Base-by-base conservation (phyloP, 441 rosid species). In the Erodium moschatum region DNA sequence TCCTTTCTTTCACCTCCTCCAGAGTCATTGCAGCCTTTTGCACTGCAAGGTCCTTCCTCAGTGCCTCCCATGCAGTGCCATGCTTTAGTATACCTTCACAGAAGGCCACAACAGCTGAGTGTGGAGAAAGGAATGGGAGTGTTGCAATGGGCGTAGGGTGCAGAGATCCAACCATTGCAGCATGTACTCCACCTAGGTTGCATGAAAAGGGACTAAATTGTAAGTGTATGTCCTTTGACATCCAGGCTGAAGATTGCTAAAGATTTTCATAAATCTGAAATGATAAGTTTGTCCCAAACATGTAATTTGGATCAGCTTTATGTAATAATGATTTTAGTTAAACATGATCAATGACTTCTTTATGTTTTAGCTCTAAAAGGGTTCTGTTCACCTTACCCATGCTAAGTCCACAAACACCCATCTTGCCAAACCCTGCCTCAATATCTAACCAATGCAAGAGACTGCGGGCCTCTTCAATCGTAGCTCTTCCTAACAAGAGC, bases 61-160 rank as follows among this genome's bases (percentile, higher is more conserved):
- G 85, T 72, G 87, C 97, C 77, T 90, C 98, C 97, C 97, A 93
- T 19, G 98, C 97, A 12, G 97, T 90, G 72, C 91, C 98, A 74
- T 89, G 80, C 85, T 84, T 81, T 74, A 89, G 70, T 80, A 93
- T 89, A 31, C 98, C 97, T 79, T 93, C 98, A 69, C 97, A 90
- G 85, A 93, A 93, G 64, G 98, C 98, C 81, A 93, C 98, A 75
- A 84, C 96, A 4, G 98, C 98, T 70, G 96, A 90, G 73, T 93
- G 98, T 5, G 98, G 97, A 63, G 98, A 93, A 40, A 90, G 86
- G 81, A 93, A 93, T 69, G 96, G 98, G 67, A 93, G 85, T 69
- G 90, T 93, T 71, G 98, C 97, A 76, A 93, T 74, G 11, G 97
- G 95, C 72, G 92, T 85, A 44, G 97, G 97, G 83, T 93, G 90